These are phyloP conservation scores for Samsoniella hepiali DNA, from an alignment of 2,329 filamentous ascomycete genomes.

Conservation along the genomic window DNA sequence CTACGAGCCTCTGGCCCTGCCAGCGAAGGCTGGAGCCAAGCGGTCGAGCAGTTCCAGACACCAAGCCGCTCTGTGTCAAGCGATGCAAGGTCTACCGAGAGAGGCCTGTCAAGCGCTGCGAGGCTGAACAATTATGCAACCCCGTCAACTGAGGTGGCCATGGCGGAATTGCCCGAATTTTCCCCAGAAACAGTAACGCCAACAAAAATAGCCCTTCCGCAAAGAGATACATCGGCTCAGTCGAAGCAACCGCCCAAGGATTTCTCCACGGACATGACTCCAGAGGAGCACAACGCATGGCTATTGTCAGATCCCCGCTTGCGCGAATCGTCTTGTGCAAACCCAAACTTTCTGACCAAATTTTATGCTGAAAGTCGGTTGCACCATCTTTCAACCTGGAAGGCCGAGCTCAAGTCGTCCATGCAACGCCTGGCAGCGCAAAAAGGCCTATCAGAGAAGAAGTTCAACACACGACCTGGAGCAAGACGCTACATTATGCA, in stretches of 20 bases:
- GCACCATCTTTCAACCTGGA: conserved; percentile 95
- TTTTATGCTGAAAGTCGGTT: conserved; percentile 93
- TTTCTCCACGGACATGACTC: conserved; percentile 65
- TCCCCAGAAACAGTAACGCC: neutral
- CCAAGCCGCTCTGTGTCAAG: conserved; percentile 19
- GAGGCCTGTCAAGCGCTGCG: conserved; percentile 19
- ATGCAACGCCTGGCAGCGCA: conserved; percentile 78
- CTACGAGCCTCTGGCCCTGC: conserved; percentile 44
- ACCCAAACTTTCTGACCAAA: conserved; percentile 89
- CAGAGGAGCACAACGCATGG: conserved; percentile 88
- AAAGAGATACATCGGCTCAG: too few relatives aligned
- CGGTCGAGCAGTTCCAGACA: conserved; percentile 29
- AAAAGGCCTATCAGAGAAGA: conserved; percentile 48
- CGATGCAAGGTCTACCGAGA: neutral
- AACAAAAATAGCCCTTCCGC: neutral
- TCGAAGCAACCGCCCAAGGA: conserved; percentile 9
- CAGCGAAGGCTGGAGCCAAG: conserved; percentile 29
- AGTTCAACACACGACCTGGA: conserved; percentile 54
- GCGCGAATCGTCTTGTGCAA: conserved; percentile 83
- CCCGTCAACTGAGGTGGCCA: neutral
- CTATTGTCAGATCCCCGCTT: conserved; percentile 81
- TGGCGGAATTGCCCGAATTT: conserved; percentile 20
- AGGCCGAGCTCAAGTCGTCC: conserved; percentile 85
- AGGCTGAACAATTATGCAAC: neutral
- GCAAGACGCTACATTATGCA: conserved; percentile 82